A percentile compares a stretch with the other conserved stretches of the same genome.
phyloP scores from a whole-genome alignment of 257 asterid genomes.

The Petunia axillaris region DNA sequence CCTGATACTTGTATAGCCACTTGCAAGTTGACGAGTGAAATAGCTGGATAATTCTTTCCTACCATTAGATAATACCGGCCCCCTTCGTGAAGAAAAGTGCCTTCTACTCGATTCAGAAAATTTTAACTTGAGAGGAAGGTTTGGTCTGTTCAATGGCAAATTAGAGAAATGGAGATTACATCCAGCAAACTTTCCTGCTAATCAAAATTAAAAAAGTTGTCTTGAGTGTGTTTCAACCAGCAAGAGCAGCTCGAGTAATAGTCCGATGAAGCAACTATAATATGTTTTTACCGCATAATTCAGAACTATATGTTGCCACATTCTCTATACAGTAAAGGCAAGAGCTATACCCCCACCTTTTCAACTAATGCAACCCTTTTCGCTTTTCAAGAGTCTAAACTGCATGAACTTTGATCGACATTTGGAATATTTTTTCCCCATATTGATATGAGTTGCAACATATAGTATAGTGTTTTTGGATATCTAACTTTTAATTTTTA shows the following conservation, averaged over 20 bases:
- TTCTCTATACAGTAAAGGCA: slow-evolving; percentile 3
- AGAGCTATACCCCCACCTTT: neutral
- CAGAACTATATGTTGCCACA: neutral
- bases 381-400: too few relatives aligned
- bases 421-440: too few relatives aligned
- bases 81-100: slow-evolving; percentile 34
- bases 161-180: slow-evolving; percentile 30
- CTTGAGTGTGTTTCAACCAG: slow-evolving; percentile 9
- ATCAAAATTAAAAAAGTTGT: slow-evolving; percentile 15
- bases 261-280: neutral
- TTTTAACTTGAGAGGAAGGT: slow-evolving; percentile 33
- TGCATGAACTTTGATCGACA: too few relatives aligned
- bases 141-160: slow-evolving; percentile 35
- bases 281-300: neutral
- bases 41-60: slow-evolving; percentile 31
- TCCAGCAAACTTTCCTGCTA: slow-evolving; percentile 46
- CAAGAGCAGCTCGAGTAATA: neutral
- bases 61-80: slow-evolving; percentile 31
- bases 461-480: too few relatives aligned
- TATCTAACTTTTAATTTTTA: too few relatives aligned
- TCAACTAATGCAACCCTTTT: too few relatives aligned
- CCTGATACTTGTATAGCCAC: slow-evolving; percentile 35
- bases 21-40: slow-evolving; percentile 28
- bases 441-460: too few relatives aligned
- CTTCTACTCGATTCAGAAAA: slow-evolving; percentile 40